Conservation (phyloP, 257 asterid genomes). For the Solanum gracilifrons region DNA sequence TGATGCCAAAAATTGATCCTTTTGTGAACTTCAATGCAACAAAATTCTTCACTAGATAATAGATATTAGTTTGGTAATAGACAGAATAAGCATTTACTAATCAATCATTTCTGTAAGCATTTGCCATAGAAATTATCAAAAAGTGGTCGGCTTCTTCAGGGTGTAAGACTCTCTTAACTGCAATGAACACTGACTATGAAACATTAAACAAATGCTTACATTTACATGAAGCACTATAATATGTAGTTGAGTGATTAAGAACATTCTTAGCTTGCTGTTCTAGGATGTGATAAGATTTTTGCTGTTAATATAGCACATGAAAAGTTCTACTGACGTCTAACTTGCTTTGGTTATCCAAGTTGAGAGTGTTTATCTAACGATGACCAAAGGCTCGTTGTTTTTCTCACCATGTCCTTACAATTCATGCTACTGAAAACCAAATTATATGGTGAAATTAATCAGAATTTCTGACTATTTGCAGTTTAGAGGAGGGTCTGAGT, state of each 20-base stretch:
- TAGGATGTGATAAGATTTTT: background rate
- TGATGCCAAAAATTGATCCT: background rate
- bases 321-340: background rate
- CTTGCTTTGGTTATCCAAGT: background rate
- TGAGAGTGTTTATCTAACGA: background rate
- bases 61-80: background rate
- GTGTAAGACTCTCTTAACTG: background rate
- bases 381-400: background rate
- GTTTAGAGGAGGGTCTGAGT: constrained; percentile 90
- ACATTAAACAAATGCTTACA: background rate
- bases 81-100: background rate
- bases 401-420: background rate
- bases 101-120: background rate
- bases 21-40: background rate
- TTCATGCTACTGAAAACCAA: background rate
- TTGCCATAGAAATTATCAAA: background rate
- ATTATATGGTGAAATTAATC: background rate
- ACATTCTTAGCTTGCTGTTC: background rate
- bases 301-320: background rate
- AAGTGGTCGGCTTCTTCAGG: background rate
- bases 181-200: background rate
- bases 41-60: background rate
- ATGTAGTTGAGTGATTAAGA: background rate
- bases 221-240: background rate
- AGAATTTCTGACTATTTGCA: constrained; percentile 21